Evolutionary conservation across 768 basidiomycete species (phyloP).

Genomic region (Macrocybe gigantea): DNA sequence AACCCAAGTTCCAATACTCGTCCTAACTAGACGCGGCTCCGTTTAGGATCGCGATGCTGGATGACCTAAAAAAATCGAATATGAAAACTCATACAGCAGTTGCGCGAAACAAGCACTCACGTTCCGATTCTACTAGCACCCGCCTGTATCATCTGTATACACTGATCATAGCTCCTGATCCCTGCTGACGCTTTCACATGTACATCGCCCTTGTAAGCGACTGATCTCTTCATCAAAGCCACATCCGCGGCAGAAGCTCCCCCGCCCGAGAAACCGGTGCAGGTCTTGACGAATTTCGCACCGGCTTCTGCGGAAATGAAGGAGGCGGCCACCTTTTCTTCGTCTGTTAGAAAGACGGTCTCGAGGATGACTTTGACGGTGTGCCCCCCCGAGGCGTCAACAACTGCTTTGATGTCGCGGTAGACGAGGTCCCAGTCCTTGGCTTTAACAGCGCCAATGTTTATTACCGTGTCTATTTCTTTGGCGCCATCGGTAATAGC

Average conservation of each 20-base stretch:
- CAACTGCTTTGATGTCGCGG: conserved; percentile 33
- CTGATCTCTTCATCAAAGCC: conserved; percentile 33
- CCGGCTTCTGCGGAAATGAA: conserved; percentile 44
- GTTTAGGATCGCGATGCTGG: conserved; percentile 19
- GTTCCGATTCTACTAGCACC: conserved; percentile 51
- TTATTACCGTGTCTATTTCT: conserved; percentile 49
- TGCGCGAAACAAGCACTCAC: conserved; percentile 23
- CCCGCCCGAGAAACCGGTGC: conserved; percentile 44
- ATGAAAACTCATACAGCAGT: neutral
- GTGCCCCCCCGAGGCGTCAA: conserved; percentile 23
- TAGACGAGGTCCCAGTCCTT: conserved; percentile 29
- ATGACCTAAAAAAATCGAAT: conserved; percentile 12
- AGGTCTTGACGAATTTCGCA: conserved; percentile 49
- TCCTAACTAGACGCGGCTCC: conserved; percentile 2
- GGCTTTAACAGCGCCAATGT: conserved; percentile 39
- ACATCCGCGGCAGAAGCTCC: conserved; percentile 42
- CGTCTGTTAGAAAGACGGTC: conserved; percentile 37
- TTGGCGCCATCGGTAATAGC: conserved; percentile 41
- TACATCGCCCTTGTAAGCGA: conserved; percentile 30
- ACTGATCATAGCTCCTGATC: conserved; percentile 40
- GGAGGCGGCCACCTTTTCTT: conserved; percentile 40
- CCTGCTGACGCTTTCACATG: conserved; percentile 50
- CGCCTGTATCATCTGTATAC: conserved; percentile 39
- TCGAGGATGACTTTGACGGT: conserved; percentile 50
- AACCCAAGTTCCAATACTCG: no score